Conservation (phyloP, 2,329 filamentous ascomycete species). For the Xylaria multiplex region DNA sequence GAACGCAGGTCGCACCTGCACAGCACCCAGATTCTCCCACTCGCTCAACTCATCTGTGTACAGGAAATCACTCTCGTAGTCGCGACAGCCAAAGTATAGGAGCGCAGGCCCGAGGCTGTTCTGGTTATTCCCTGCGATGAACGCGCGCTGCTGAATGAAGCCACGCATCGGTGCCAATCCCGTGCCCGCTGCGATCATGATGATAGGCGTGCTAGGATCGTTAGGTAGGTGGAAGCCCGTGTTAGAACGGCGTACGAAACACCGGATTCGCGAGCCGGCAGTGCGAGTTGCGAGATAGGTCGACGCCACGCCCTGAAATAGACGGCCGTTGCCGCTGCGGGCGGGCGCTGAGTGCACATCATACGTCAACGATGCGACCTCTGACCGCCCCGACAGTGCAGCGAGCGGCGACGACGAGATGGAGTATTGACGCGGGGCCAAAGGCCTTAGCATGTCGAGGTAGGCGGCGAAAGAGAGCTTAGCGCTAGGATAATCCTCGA, state of each 20-base stretch:
- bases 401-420: constrained; percentile 34
- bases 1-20: constrained; percentile 70
- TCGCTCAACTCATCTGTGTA: constrained; percentile 66
- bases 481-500: constrained; percentile 52
- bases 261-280: constrained; percentile 15
- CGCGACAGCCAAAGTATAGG: constrained; percentile 60
- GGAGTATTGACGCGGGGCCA: constrained; percentile 68
- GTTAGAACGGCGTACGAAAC: constrained; percentile 27
- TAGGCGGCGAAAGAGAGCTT: constrained; percentile 51
- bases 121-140: constrained; percentile 12
- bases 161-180: constrained; percentile 32
- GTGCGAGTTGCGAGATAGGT: constrained; percentile 27
- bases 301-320: constrained; percentile 29
- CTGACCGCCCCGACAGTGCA: background rate
- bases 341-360: constrained; percentile 31
- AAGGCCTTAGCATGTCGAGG: constrained; percentile 68
- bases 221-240: constrained; percentile 30
- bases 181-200: constrained; percentile 33
- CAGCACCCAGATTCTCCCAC: constrained; percentile 70
- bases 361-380: constrained; percentile 30
- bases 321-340: constrained; percentile 23
- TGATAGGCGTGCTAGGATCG: constrained; percentile 23
- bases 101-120: constrained; percentile 53
- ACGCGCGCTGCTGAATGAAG: constrained; percentile 35
- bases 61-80: constrained; percentile 64